phyloP scores from a whole-genome alignment of 2,329 filamentous ascomycete species.

The Venturia nashicola region DNA sequence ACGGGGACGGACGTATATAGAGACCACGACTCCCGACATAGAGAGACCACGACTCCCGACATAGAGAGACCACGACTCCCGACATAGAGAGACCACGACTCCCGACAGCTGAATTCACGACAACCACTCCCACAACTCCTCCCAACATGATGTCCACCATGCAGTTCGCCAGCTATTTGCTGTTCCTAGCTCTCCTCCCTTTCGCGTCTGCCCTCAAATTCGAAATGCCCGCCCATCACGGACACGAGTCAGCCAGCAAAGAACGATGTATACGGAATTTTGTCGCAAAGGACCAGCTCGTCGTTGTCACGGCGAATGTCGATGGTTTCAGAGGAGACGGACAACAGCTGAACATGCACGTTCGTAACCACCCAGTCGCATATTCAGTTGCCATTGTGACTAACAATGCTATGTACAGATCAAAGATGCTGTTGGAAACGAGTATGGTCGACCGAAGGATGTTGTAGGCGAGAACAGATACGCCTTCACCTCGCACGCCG shows the following conservation, averaged over 20 bases:
- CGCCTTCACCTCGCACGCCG: constrained; percentile 84
- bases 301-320: constrained; percentile 86
- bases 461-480: constrained; percentile 84
- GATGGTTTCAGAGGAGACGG: constrained; percentile 83
- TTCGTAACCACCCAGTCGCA: constrained; percentile 34
- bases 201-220: constrained; percentile 68
- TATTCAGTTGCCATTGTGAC: background rate
- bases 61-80: background rate
- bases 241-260: constrained; percentile 49
- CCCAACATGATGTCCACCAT: background rate
- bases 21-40: background rate
- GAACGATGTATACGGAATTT: constrained; percentile 96
- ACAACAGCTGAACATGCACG: constrained; percentile 87
- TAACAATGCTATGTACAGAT: constrained; percentile 46
- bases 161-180: constrained; percentile 20
- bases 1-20: too few species aligned
- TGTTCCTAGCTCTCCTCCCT: constrained; percentile 28
- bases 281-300: constrained; percentile 78
- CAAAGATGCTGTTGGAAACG: constrained; percentile 87
- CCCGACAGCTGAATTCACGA: too few species aligned
- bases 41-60: too few species aligned
- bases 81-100: background rate
- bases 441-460: constrained; percentile 86
- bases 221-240: constrained; percentile 63
- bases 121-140: too few species aligned